These are phyloP conservation scores for Agrocybe pediades DNA, from an alignment of 768 basidiomycete genomes.

Conservation along the genomic window DNA sequence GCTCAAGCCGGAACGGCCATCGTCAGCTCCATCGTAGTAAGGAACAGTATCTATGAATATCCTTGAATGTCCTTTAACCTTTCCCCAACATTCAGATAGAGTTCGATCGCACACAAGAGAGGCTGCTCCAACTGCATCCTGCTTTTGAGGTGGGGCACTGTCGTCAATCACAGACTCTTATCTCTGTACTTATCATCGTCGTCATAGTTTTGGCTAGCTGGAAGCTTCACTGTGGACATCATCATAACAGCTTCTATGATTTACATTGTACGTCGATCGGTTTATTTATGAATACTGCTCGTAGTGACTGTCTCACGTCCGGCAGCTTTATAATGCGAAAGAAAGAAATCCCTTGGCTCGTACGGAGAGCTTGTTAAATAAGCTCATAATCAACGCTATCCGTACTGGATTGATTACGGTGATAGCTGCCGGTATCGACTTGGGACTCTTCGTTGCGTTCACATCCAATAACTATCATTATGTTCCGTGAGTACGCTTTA, in stretches of 20 bases:
- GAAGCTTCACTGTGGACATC: neutral
- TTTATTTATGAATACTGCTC: neutral
- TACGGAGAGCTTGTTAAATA: neutral
- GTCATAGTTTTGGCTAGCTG: neutral
- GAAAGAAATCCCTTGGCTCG: neutral
- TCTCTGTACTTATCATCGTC: neutral
- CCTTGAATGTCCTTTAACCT: neutral
- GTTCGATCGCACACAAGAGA: neutral
- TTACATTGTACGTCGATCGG: neutral
- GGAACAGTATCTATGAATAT: neutral
- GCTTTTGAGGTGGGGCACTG: neutral
- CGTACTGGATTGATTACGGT: neutral
- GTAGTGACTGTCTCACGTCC: no score
- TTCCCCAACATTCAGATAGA: neutral
- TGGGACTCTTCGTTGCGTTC: neutral
- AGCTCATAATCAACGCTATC: neutral
- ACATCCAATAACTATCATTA: neutral
- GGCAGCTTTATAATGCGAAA: neutral
- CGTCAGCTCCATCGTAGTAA: neutral
- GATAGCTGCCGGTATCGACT: neutral
- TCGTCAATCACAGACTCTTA: no score
- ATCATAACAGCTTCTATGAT: neutral
- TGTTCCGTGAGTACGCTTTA: neutral
- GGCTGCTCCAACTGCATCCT: neutral
- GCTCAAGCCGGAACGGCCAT: neutral